Base-by-base conservation (phyloP, 768 basidiomycete genomes). In the Termitomyces sp. region DNA sequence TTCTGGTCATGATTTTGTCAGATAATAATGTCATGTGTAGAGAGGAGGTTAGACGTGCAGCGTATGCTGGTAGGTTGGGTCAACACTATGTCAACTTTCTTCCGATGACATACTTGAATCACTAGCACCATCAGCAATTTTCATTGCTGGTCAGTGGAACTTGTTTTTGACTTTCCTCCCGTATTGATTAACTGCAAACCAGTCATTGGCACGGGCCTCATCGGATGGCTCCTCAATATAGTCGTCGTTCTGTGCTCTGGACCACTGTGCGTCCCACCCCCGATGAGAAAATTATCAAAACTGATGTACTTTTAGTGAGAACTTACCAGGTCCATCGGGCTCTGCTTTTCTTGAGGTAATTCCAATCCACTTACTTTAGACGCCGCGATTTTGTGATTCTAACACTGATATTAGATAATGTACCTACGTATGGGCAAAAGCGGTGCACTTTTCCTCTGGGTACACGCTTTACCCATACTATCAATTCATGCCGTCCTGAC, bases 151-250 rank as follows among this genome's bases (percentile, higher is more conserved):
- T 64, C 14, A 51, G 62, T 62, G 12, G 8, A 6, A 23, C 10
- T 28, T 5, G 16, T 38, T 18, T 32, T 40, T 35, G 0, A 20
- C 3, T 3, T 35, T n/a, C 5, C 12, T 2, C 12, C n/a, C n/a
- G n/a, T n/a, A n/a, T n/a, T n/a, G n/a, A n/a, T n/a, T 12, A 14
- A 36, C 2, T 6, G 3, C 18, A 5, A 35, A 13, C 4, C 58
- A 84, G 89, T 91, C 32, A 75, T 91, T 58, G 88, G 89, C 5
- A 90, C 88, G 4, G 88, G 88, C 56, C 72, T 88, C 48, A 79
- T 92, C 61, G 91, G 92, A 36, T 94, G 92, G 92, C 66, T 95
- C 9, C 79, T 94, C 61, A 96, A 95, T 72, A 89, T 96, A 62
- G 87, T 93, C 5, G 72, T 93, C 33, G 80, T 95, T n/a, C 77